Conservation (phyloP, 2,329 filamentous ascomycete genomes). For the Alternaria burnsii region DNA sequence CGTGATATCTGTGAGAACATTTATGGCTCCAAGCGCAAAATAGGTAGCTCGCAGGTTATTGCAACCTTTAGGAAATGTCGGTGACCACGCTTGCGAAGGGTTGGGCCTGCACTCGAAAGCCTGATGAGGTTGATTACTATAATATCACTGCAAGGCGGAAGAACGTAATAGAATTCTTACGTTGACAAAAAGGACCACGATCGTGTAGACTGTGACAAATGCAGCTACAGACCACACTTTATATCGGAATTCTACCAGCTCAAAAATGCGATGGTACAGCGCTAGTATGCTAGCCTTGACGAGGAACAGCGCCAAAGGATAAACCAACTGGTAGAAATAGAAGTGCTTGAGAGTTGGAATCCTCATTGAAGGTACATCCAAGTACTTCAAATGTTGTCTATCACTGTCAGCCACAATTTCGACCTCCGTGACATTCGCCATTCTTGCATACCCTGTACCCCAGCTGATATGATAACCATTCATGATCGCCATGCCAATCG, state of each 20-base stretch:
- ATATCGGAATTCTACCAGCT: constrained; percentile 16
- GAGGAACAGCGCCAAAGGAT: constrained; percentile 32
- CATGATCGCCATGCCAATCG: constrained; percentile 8
- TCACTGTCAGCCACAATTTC: neutral
- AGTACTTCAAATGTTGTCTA: neutral
- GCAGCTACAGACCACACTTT: constrained; percentile 10
- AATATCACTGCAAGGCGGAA: too few relatives aligned
- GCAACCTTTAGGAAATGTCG: constrained; percentile 30
- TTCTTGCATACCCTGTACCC: constrained; percentile 8
- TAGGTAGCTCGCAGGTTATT: constrained; percentile 31
- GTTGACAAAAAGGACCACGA: constrained; percentile 24
- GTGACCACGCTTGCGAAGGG: constrained; percentile 25
- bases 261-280: constrained; percentile 32
- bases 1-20: constrained; percentile 28
- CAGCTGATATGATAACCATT: constrained; percentile 8
- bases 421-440: too few relatives aligned
- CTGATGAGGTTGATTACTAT: constrained; percentile 8
- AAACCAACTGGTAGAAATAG: constrained; percentile 38
- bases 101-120: constrained; percentile 29
- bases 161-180: neutral
- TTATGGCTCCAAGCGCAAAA: constrained; percentile 27
- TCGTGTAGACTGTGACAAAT: constrained; percentile 22
- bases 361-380: neutral
- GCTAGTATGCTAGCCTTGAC: constrained; percentile 34
- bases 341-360: constrained; percentile 3